phyloP scores from a whole-genome alignment of 768 basidiomycete species.

The Galerina sulciceps region DNA sequence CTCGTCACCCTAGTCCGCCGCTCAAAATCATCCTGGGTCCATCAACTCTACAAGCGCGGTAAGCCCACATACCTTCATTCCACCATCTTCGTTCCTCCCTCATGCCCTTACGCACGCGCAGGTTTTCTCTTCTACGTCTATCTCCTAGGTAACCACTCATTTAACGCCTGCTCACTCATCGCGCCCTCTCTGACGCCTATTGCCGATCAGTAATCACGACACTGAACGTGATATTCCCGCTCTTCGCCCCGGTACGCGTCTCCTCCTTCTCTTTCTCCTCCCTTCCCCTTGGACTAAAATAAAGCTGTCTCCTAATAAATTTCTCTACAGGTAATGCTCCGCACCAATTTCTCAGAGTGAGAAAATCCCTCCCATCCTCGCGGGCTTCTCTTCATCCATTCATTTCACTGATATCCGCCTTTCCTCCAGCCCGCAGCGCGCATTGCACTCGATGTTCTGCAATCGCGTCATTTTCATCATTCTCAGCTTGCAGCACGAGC shows the following conservation, averaged over 20 bases:
- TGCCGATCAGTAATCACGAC: slow-evolving; percentile 11
- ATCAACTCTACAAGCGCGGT: slow-evolving; percentile 21
- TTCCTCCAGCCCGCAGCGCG: slow-evolving; percentile 26
- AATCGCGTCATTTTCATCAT: slow-evolving; percentile 33
- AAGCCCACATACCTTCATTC: not conserved
- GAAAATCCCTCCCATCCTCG: not conserved
- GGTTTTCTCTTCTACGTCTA: slow-evolving; percentile 8
- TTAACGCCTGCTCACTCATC: not conserved
- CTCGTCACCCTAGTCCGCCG: slow-evolving; percentile 6
- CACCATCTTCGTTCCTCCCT: not conserved
- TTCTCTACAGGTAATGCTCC: slow-evolving; percentile 1
- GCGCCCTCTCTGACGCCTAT: not conserved
- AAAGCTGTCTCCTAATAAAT: not conserved
- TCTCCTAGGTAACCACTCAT: slow-evolving; percentile 8
- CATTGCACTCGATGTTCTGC: slow-evolving; percentile 33
- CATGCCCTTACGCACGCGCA: not conserved
- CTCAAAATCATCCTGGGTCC: slow-evolving; percentile 20
- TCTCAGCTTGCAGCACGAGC: slow-evolving; percentile 9
- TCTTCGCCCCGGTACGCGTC: slow-evolving; percentile 13
- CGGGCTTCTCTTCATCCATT: not conserved
- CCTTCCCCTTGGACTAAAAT: not conserved
- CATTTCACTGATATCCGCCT: not conserved
- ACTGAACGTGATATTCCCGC: slow-evolving; percentile 17
- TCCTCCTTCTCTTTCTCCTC: too few species aligned
- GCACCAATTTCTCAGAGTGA: slow-evolving; percentile 12